Percentiles rank a stretch among this genome's conserved stretches.
Evolutionary conservation across 139 green algal genomes (phyloP).

Genomic region (Chlamydomonas sp.): DNA sequence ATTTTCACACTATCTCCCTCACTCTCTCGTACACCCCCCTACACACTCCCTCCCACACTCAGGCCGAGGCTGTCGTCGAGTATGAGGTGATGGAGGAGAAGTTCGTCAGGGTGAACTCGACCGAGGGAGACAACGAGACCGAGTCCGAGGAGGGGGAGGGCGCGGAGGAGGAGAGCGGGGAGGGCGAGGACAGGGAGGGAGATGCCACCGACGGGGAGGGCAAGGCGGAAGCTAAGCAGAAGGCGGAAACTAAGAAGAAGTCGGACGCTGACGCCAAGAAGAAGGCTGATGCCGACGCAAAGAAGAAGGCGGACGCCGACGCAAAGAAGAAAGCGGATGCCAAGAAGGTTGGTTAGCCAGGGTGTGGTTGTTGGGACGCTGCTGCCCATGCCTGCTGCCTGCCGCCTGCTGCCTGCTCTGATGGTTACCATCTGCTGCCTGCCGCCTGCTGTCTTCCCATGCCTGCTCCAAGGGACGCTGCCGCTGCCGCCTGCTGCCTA

Average conservation of each 20-base stretch:
- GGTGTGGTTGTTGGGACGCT: no score
- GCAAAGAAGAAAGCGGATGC: constrained; percentile 9
- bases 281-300: background rate
- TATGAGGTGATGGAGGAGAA: constrained; percentile 46
- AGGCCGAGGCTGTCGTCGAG: constrained; percentile 41
- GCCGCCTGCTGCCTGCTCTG: no score
- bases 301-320: constrained; percentile 3
- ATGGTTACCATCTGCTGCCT: no score
- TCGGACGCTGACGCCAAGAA: background rate
- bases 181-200: no score
- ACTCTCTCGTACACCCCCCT: background rate
- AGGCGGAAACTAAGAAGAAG: constrained; percentile 10
- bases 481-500: no score
- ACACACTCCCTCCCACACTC: no score
- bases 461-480: no score
- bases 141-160: constrained; percentile 18
- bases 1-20: background rate
- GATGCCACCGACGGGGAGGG: no score
- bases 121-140: constrained; percentile 8
- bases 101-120: constrained; percentile 6
- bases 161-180: constrained; percentile 10
- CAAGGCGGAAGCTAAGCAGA: background rate
- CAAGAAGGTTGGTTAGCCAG: no score
- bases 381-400: no score
- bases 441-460: no score